Evolutionary conservation across 1,139 yeast genomes (phyloP).

Genomic region (Saccharomyces hybrid): DNA sequence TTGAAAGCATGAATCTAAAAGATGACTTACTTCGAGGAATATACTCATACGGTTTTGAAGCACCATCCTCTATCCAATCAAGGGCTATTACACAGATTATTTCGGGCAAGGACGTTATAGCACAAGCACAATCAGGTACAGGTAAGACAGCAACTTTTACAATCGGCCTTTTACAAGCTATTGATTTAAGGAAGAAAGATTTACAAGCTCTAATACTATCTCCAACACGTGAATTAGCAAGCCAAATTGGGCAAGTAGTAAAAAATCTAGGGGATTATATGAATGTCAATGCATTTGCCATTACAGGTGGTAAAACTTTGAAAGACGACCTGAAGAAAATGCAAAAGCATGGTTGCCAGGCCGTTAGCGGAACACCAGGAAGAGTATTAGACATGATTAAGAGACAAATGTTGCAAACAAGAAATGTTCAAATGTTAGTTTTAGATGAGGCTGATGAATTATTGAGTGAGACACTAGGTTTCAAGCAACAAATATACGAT

Average conservation of each 20-base stretch:
- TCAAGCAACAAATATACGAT: constrained; percentile 87
- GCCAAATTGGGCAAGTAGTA: constrained; percentile 81
- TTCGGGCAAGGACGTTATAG: constrained; percentile 84
- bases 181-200: constrained; percentile 60
- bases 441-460: constrained; percentile 95
- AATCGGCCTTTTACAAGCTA: constrained; percentile 78
- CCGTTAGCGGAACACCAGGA: constrained; percentile 97
- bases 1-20: constrained; percentile 73
- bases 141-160: constrained; percentile 97
- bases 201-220: constrained; percentile 76
- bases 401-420: constrained; percentile 57
- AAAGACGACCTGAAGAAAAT: constrained; percentile 73
- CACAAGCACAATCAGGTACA: constrained; percentile 97
- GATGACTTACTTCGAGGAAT: constrained; percentile 66
- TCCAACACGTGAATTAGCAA: constrained; percentile 94
- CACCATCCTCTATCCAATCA: constrained; percentile 92
- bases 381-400: constrained; percentile 83
- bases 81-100: constrained; percentile 91
- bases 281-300: constrained; percentile 78
- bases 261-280: constrained; percentile 79
- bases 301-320: constrained; percentile 86
- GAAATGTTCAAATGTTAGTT: constrained; percentile 72
- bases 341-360: constrained; percentile 65
- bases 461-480: constrained; percentile 64
- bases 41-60: constrained; percentile 85